These are phyloP conservation scores for Blastobotrys elegans DNA, from an alignment of 1,139 yeast genomes.

Conservation along the genomic window DNA sequence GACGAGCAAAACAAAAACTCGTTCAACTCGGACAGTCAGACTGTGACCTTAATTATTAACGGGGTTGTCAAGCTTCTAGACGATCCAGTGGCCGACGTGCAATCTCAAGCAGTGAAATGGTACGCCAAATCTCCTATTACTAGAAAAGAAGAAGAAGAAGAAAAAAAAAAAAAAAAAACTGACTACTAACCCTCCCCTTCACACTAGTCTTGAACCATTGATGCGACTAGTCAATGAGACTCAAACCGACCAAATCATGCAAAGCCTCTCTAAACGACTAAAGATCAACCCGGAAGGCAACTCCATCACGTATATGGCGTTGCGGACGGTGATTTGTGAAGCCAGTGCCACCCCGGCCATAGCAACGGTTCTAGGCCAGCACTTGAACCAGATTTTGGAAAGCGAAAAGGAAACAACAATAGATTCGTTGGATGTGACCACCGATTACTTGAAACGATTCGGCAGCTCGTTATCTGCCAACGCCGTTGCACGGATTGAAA, in stretches of 20 bases:
- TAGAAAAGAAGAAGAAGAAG: not conserved
- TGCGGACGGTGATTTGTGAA: constrained; percentile 53
- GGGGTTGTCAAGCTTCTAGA: constrained; percentile 50
- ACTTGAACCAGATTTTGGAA: constrained; percentile 34
- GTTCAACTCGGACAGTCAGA: constrained; percentile 29
- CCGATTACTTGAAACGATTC: constrained; percentile 52
- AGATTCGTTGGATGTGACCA: constrained; percentile 60
- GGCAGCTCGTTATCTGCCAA: constrained; percentile 45
- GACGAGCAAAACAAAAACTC: constrained; percentile 28
- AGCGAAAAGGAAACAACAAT: constrained; percentile 37
- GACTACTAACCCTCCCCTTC: not conserved
- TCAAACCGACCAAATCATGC: constrained; percentile 22
- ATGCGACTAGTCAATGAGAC: constrained; percentile 25
- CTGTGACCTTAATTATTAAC: constrained; percentile 39
- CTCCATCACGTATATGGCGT: constrained; percentile 66
- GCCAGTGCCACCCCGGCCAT: constrained; percentile 29
- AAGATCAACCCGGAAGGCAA: constrained; percentile 14
- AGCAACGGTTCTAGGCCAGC: constrained; percentile 34
- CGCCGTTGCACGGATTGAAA: constrained; percentile 40
- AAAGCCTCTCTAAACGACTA: constrained; percentile 13
- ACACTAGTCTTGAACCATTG: constrained; percentile 38
- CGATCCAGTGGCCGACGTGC: constrained; percentile 72
- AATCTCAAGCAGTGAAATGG: constrained; percentile 67
- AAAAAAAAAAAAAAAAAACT: too few species aligned
- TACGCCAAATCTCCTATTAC: constrained; percentile 24